Evolutionary conservation across 2,329 filamentous ascomycete species (phyloP), one percentile per base, ranked within the genome.

Genomic region (Ampelomyces quisqualis): DNA sequence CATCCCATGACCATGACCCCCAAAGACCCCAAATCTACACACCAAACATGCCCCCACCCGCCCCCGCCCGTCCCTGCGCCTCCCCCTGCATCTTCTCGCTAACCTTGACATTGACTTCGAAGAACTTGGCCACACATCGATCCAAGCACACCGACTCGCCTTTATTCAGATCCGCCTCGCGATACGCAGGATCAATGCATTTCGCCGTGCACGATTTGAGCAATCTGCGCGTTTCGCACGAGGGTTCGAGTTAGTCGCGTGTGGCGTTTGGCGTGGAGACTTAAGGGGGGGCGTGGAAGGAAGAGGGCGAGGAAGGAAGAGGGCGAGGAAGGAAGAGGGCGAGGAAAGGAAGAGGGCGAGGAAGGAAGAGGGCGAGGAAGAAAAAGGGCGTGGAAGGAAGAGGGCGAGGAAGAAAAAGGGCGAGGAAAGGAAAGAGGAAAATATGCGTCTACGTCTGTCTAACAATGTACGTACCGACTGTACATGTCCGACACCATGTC

Each of bases 401-500:
- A 7, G 19, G 21, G 29, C 22, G 9, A 15, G 27, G 13, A 29
- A 5, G 15, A 2, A 8, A 21, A 19, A 14, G 7, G 20, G 7
- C 1, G 5, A 15, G 3, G 11, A 9, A 3, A 4, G 18, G 3
- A n/a, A 22, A 22, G 11, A n/a, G 7, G 4, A 27, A 9, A 14
- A 3, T 13, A 27, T n/a, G 10, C 10, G 21, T 23, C 6, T 23
- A 23, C 10, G 6, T 6, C 21, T n/a, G n/a, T n/a, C n/a, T n/a
- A n/a, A n/a, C n/a, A n/a, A 23, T 26, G 9, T 4, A 26, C 45
- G 7, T 81, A 97, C 93, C 93, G 88, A 77, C 90, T 91, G 80
- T 95, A 95, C 85, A 97, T 96, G 72, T 96, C 90, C 49, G 90
- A 88, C 59, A 96, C 84, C 78, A 97, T 90, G 74, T 96, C 93